phyloP scores from a whole-genome alignment of 1,139 yeast genomes.

The Candida neerlandica region DNA sequence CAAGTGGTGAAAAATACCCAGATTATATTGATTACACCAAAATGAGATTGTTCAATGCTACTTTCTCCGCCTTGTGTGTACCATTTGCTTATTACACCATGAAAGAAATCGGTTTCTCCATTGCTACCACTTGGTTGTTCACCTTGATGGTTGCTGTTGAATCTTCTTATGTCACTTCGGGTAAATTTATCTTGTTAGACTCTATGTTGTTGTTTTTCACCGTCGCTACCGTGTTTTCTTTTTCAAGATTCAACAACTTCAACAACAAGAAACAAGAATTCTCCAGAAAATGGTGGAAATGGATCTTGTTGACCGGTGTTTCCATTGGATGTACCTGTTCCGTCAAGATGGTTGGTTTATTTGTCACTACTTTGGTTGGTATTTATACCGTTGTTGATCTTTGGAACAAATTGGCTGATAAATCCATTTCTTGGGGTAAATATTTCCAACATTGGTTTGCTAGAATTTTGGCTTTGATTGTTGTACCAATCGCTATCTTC shows the following conservation, averaged over 20 bases:
- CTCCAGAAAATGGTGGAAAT: slow-evolving; percentile 88
- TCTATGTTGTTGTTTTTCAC: slow-evolving; percentile 96
- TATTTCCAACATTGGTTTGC: slow-evolving; percentile 68
- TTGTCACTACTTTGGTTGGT: slow-evolving; percentile 74
- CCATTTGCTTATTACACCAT: slow-evolving; percentile 94
- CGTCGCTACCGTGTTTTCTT: slow-evolving; percentile 75
- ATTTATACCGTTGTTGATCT: slow-evolving; percentile 74
- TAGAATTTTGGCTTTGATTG: slow-evolving; percentile 59
- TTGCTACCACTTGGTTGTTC: slow-evolving; percentile 85
- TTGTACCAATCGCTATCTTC: slow-evolving; percentile 65
- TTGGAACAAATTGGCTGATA: slow-evolving; percentile 69
- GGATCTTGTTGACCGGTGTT: slow-evolving; percentile 80
- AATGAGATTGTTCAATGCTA: slow-evolving; percentile 93
- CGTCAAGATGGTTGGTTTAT: slow-evolving; percentile 85
- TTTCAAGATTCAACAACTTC: slow-evolving; percentile 76
- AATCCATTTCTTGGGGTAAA: slow-evolving; percentile 48
- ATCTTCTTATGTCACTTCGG: slow-evolving; percentile 83
- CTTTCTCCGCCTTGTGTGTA: slow-evolving; percentile 86
- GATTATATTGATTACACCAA: slow-evolving; percentile 82
- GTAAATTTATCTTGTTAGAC: slow-evolving; percentile 89
- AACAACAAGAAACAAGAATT: slow-evolving; percentile 59
- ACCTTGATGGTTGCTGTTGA: slow-evolving; percentile 87
- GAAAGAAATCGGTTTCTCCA: slow-evolving; percentile 79
- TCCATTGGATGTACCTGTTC: slow-evolving; percentile 77
- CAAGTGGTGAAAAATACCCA: slow-evolving; percentile 84